Conservation (phyloP, 352 stramenopile species). For the Nothophytophthora sp. region DNA sequence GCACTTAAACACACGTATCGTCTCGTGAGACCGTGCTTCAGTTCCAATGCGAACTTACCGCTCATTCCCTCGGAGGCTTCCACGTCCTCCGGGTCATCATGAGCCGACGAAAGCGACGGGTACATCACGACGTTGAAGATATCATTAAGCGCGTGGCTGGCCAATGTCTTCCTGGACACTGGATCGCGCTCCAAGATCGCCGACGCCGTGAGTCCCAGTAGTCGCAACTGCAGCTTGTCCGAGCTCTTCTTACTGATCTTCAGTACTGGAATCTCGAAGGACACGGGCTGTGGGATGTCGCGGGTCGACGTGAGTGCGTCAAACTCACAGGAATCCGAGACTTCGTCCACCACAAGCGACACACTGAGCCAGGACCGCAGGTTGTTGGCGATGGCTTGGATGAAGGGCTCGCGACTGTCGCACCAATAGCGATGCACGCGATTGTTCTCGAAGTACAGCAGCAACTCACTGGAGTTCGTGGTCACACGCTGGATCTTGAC, state of each 20-base stretch:
- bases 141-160: constrained; percentile 68
- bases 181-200: constrained; percentile 78
- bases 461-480: constrained; percentile 80
- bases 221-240: constrained; percentile 70
- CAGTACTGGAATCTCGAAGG: constrained; percentile 84
- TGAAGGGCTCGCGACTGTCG: constrained; percentile 85
- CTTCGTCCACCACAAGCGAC: constrained; percentile 82
- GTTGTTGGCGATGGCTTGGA: constrained; percentile 87
- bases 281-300: constrained; percentile 78
- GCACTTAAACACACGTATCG: constrained; percentile 73
- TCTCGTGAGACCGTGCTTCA: constrained; percentile 83
- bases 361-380: constrained; percentile 84
- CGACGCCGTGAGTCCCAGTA: constrained; percentile 69
- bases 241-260: constrained; percentile 86
- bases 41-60: constrained; percentile 82
- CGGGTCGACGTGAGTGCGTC: constrained; percentile 75
- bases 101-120: constrained; percentile 69
- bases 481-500: constrained; percentile 88
- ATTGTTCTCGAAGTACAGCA: constrained; percentile 88
- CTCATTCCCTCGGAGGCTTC: constrained; percentile 59
- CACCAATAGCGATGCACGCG: constrained; percentile 88
- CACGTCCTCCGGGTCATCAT: constrained; percentile 34
- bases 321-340: constrained; percentile 84
- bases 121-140: constrained; percentile 90
- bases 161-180: constrained; percentile 66